Conservation (phyloP, 805 yeast species). For the Danielozyma ontarioensis region DNA sequence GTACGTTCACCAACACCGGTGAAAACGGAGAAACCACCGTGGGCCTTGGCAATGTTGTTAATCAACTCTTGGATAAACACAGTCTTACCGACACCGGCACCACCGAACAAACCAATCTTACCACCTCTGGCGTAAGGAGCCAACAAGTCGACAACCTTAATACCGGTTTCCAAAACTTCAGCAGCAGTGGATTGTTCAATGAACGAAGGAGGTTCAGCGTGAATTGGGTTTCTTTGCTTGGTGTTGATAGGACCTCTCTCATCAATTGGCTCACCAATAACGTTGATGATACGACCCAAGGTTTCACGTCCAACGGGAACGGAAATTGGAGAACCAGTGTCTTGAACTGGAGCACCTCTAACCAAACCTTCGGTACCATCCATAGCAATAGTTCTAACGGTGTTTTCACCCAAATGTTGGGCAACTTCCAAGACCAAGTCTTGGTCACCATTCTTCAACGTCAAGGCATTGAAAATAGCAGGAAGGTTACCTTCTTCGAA, state of each 20-base stretch:
- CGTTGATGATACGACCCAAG: constrained; percentile 97
- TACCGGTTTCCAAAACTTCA: constrained; percentile 98
- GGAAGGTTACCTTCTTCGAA: constrained; percentile 97
- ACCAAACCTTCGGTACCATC: constrained; percentile 99
- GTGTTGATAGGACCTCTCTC: constrained; percentile 98
- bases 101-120: constrained; percentile 99
- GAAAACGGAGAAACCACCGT: constrained; percentile 99
- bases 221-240: constrained; percentile 94
- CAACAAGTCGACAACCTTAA: constrained; percentile 97
- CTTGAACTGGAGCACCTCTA: constrained; percentile 88
- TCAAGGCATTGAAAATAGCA: constrained; percentile 94
- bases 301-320: constrained; percentile 99
- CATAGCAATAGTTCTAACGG: constrained; percentile 99
- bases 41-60: constrained; percentile 99
- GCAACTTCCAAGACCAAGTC: constrained; percentile 97
- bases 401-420: constrained; percentile 99
- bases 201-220: constrained; percentile 95
- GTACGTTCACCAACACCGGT: constrained; percentile 99
- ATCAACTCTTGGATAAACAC: constrained; percentile 99
- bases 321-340: constrained; percentile 98
- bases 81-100: constrained; percentile 99
- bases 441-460: constrained; percentile 69
- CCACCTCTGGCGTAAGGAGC: constrained; percentile 99
- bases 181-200: constrained; percentile 97
- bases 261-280: constrained; percentile 98